phyloP scores from a whole-genome alignment of 148 eudicot genomes.

The Cornus suecica region DNA sequence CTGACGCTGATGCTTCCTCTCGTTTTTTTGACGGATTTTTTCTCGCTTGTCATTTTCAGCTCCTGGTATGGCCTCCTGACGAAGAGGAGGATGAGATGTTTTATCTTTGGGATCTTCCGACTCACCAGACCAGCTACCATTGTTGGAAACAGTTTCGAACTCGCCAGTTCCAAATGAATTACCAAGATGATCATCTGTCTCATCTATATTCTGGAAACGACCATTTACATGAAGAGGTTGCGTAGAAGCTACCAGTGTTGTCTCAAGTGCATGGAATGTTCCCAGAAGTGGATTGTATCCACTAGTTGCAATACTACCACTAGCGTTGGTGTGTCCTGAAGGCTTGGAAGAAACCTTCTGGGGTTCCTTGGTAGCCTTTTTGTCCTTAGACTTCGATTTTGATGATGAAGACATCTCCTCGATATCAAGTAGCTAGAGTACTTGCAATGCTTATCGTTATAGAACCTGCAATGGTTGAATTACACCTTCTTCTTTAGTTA shows the following conservation, averaged over 20 bases:
- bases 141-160: constrained; percentile 79
- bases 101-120: constrained; percentile 96
- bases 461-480: constrained; percentile 24
- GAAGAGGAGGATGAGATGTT: constrained; percentile 28
- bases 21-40: constrained; percentile 90
- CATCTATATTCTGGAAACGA: constrained; percentile 83
- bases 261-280: constrained; percentile 76
- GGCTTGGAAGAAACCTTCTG: constrained; percentile 67
- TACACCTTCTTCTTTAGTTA: not conserved
- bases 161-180: constrained; percentile 62
- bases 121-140: constrained; percentile 90
- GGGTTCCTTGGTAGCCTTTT: constrained; percentile 64
- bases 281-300: constrained; percentile 87
- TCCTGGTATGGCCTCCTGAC: constrained; percentile 70
- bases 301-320: constrained; percentile 56
- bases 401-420: constrained; percentile 67
- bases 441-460: constrained; percentile 22
- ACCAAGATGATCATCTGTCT: constrained; percentile 74
- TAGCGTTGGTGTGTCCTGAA: constrained; percentile 40
- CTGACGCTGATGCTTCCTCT: constrained; percentile 97
- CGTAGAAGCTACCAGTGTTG: constrained; percentile 45
- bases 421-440: not conserved
- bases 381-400: constrained; percentile 81
- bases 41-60: constrained; percentile 90
- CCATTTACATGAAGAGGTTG: constrained; percentile 62